Conservation (phyloP, 2,329 filamentous ascomycete genomes). For the Fusarium nygamai region DNA sequence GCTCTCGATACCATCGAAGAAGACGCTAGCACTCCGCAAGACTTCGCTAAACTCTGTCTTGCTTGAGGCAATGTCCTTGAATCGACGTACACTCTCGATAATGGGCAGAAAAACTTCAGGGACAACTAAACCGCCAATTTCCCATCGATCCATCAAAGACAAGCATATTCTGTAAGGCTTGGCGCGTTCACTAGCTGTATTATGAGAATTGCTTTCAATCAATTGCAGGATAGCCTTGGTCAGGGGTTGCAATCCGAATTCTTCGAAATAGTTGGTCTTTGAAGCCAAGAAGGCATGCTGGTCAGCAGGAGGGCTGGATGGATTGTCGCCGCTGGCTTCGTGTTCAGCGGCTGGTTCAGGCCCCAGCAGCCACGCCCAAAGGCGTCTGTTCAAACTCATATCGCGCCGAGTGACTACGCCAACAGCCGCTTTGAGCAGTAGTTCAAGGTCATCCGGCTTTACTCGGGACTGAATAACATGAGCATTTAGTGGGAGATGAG, state of each 20-base stretch:
- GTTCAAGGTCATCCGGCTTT: conserved; percentile 79
- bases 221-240: conserved; percentile 79
- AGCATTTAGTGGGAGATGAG: conserved; percentile 86
- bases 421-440: conserved; percentile 83
- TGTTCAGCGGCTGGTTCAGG: conserved; percentile 69
- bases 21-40: conserved; percentile 89
- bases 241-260: conserved; percentile 78
- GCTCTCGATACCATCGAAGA: conserved; percentile 97
- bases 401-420: conserved; percentile 89
- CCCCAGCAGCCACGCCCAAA: conserved; percentile 97
- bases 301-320: conserved; percentile 54
- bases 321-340: conserved; percentile 59
- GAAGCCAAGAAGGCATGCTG: conserved; percentile 61
- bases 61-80: conserved; percentile 71
- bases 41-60: conserved; percentile 84
- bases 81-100: conserved; percentile 80
- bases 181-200: conserved; percentile 69
- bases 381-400: conserved; percentile 92
- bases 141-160: conserved; percentile 98
- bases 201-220: conserved; percentile 63
- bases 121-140: conserved; percentile 90
- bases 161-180: conserved; percentile 91
- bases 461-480: conserved; percentile 80
- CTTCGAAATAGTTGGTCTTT: conserved; percentile 83
- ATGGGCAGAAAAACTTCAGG: conserved; percentile 89